Base-by-base conservation (phyloP, 2,329 filamentous ascomycete species). In the Verticillium tricorpus region DNA sequence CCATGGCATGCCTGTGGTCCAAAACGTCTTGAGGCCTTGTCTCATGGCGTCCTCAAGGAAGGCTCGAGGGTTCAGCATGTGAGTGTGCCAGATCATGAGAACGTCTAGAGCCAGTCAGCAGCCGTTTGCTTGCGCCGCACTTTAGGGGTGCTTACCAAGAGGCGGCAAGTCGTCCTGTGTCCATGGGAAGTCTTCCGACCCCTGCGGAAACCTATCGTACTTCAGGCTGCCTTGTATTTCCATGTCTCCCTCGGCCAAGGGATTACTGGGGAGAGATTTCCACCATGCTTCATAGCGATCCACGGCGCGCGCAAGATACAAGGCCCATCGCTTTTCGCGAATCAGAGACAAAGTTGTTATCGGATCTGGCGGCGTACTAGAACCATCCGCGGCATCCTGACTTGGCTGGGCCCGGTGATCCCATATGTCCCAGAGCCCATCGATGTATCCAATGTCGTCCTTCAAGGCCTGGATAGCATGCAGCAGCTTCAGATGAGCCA, bases 41-140 rank as follows among this genome's bases (percentile, higher is more conserved):
- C 89, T 82, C 61, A 92, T 77, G 68, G 86, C 87, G 70, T 94
- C 91, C 68, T 93, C 89, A 4, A 92, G 82, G 69, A 88, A 93
- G n/a, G 78, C 79, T 50, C 88, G 80, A 0, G 91, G 91, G 67
- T 93, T 93, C 3, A 94, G 83, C 85, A 91, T 89, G 69, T 91
- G 90, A 0, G 89, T 78, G 72, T 94, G 91, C 87, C 89, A 91
- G 0, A 93, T 87, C 88, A 93, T 90, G 22, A 93, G 74, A 0
- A 93, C 85, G 74, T 93, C 90, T 80, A 72, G 39, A 39, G 31
- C 67, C 52, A 37, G 50, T 64, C 34, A 35, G n/a, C 19, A 35
- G 32, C 28, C 37, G 57, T 57, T 6, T n/a, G 3, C 9, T n/a
- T 15, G 12, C 22, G 5, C 19, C n/a, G 63, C 62, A 72, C 88